phyloP scores from a whole-genome alignment of 2,329 filamentous ascomycete species.

The Ophiosphaerella herpotricha region DNA sequence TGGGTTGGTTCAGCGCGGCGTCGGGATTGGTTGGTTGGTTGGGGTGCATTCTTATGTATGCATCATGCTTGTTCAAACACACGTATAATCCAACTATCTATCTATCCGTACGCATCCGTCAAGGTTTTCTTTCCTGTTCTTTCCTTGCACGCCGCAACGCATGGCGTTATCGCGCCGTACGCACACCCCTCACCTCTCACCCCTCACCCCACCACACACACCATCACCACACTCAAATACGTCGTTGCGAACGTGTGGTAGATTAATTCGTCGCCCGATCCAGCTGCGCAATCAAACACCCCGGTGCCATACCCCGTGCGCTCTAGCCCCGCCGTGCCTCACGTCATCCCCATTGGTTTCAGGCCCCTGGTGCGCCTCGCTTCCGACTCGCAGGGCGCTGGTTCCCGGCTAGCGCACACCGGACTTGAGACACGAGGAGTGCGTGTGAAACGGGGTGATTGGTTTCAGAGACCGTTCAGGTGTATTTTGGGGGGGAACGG shows the following conservation, averaged over 20 bases:
- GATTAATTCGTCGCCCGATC: background rate
- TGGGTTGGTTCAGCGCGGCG: conserved; percentile 15
- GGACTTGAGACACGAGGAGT: background rate
- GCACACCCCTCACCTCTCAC: background rate
- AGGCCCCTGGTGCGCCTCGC: background rate
- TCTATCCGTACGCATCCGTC: too few relatives aligned
- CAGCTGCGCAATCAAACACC: background rate
- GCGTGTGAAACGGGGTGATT: conserved; percentile 4
- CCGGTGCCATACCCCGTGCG: background rate
- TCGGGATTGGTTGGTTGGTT: background rate
- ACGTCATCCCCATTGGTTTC: background rate
- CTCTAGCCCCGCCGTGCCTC: background rate
- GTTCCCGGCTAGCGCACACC: background rate
- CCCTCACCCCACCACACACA: too few relatives aligned
- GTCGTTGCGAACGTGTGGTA: background rate
- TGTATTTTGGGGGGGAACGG: too few relatives aligned
- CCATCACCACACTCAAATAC: background rate
- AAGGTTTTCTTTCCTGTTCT: background rate
- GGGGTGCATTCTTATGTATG: background rate
- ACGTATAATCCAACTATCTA: background rate
- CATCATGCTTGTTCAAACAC: background rate
- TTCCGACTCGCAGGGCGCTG: background rate
- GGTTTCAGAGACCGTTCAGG: conserved; percentile 1
- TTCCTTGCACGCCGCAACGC: background rate
- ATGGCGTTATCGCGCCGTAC: background rate